Conservation (phyloP, 2,329 filamentous ascomycete genomes). For the Diaporthe velutina region DNA sequence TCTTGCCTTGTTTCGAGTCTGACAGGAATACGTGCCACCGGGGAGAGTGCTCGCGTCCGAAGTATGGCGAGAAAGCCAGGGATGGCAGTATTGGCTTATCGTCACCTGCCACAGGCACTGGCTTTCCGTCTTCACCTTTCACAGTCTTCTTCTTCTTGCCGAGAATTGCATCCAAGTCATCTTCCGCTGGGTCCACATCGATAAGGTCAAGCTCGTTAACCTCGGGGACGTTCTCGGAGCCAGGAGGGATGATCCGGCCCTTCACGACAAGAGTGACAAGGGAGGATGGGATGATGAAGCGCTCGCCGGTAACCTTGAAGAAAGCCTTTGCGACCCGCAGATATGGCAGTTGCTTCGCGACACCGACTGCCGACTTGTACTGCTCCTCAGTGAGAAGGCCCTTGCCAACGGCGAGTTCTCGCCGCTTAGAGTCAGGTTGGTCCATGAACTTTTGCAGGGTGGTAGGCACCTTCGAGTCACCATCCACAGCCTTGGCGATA, state of each 20-base stretch:
- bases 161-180: slow-evolving; percentile 87
- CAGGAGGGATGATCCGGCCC: slow-evolving; percentile 91
- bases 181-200: slow-evolving; percentile 92
- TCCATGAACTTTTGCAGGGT: slow-evolving; percentile 91
- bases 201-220: slow-evolving; percentile 85
- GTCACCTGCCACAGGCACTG: slow-evolving; percentile 61
- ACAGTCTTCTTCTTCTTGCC: slow-evolving; percentile 79
- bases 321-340: slow-evolving; percentile 92
- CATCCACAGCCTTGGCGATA: slow-evolving; percentile 77
- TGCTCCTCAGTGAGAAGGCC: slow-evolving; percentile 80
- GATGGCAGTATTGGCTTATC: slow-evolving; percentile 80
- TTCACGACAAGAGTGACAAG: slow-evolving; percentile 96
- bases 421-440: slow-evolving; percentile 80
- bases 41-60: slow-evolving; percentile 88
- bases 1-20: slow-evolving; percentile 93
- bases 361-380: slow-evolving; percentile 79
- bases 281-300: slow-evolving; percentile 90
- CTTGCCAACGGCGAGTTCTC: slow-evolving; percentile 77
- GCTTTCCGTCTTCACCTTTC: slow-evolving; percentile 72
- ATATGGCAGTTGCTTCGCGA: slow-evolving; percentile 87
- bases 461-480: slow-evolving; percentile 80
- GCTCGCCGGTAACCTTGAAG: slow-evolving; percentile 98
- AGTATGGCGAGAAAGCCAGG: slow-evolving; percentile 91
- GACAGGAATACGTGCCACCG: slow-evolving; percentile 96
- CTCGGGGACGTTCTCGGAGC: slow-evolving; percentile 79